phyloP scores from a whole-genome alignment of 805 yeast species.

The Yarrowia divulgata region DNA sequence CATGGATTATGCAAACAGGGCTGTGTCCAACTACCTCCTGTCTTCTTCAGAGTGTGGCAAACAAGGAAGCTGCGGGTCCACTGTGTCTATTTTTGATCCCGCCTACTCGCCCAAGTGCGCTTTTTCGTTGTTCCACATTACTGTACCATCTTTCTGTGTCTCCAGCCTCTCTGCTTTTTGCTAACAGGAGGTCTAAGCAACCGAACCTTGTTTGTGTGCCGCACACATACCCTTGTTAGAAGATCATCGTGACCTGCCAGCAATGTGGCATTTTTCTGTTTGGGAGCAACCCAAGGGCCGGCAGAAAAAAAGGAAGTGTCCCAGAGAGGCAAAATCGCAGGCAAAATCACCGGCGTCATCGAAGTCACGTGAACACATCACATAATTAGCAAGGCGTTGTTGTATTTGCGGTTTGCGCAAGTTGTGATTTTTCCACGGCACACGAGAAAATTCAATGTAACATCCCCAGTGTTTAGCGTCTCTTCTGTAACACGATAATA shows the following conservation, averaged over 20 bases:
- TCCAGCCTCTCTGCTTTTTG: background rate
- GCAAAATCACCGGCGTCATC: background rate
- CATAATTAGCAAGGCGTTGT: too few species aligned
- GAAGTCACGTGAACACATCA: constrained; percentile 3
- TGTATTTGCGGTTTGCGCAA: too few species aligned
- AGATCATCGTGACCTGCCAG: constrained; percentile 21
- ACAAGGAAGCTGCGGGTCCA: background rate
- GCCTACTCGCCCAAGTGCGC: background rate
- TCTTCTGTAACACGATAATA: background rate
- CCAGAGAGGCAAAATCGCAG: too few species aligned
- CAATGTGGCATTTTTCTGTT: constrained; percentile 29
- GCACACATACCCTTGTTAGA: constrained; percentile 22
- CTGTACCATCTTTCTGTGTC: background rate
- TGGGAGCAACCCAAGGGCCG: constrained; percentile 18
- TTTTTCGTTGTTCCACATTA: background rate
- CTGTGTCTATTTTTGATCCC: background rate
- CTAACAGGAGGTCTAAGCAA: constrained; percentile 8
- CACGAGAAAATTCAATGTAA: too few species aligned
- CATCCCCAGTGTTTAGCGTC: background rate
- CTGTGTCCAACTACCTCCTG: background rate
- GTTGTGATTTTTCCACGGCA: too few species aligned
- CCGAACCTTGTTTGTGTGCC: constrained; percentile 21
- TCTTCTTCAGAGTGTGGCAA: background rate
- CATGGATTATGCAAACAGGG: constrained; percentile 15
- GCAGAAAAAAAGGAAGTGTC: background rate